Evolutionary conservation across 257 asterid genomes (phyloP), one percentile per base, ranked within the genome.

Genomic region (Asclepias syriaca): DNA sequence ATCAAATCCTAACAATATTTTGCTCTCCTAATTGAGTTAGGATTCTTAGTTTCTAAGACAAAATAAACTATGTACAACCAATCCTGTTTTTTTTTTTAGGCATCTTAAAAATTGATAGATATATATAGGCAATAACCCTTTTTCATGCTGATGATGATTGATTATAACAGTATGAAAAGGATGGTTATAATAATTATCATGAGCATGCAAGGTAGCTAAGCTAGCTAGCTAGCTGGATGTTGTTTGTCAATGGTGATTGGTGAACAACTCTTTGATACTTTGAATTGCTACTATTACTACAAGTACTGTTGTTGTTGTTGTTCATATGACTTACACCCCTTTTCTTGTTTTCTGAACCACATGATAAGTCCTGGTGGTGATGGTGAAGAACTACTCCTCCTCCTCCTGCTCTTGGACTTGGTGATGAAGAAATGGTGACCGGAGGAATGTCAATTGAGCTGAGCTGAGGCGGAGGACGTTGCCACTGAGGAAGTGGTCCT

Each of bases 401-500:
- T 34, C 37, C 46, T 40, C 8, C n/a, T n/a, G n/a, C 46, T 54
- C 66, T 73, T 3, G 86, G 74, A 27, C 66, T 71, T 3, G 88
- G 83, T 8, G 97, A 81, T 8, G 97, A 81, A 14, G 85, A 75
- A 65, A 90, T 81, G 11, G 96, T 83, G 76, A 94, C 98, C 22
- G 92, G 97, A 29, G 99, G 99, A 49, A 94, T 94, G 80, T 94
- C 97, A 1, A 80, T 69, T 56, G 99, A 81, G 85, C 81, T 91
- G 55, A 95, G 95, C 50, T 89, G 92, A 5, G 99, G 99, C 0
- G 99, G 99, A 21, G 99, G 99, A 65, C 88, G 96, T 74, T 90
- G 99, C 98, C 98, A 92, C 79, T 85, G 96, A 45, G 98, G 98
- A 3, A 95, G 96, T 13, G 99, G 99, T 8, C 97, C 97, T 0